Conservation (phyloP, 345 rosid genomes). For the Alliaria petiolata region DNA sequence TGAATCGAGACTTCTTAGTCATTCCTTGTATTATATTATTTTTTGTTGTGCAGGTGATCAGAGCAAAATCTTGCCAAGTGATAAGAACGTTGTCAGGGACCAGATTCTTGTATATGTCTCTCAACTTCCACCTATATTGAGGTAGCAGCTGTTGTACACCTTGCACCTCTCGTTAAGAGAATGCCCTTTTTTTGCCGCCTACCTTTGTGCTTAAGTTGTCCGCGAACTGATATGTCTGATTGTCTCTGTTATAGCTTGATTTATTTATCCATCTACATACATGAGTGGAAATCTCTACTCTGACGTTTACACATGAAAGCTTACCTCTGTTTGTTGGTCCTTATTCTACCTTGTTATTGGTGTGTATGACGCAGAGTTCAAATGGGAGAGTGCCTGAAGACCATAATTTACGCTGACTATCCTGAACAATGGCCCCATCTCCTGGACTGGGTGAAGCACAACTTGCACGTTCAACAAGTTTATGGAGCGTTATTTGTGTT, state of each 20-base stretch:
- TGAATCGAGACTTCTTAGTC: neutral
- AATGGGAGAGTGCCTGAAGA: slow-evolving; percentile 97
- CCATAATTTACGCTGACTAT: slow-evolving; percentile 89
- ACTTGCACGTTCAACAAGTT: slow-evolving; percentile 86
- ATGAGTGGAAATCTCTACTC: neutral
- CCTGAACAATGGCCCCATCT: slow-evolving; percentile 99
- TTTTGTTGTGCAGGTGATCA: slow-evolving; percentile 50
- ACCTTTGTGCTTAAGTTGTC: neutral
- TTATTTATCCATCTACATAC: neutral
- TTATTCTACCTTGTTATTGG: slow-evolving; percentile 3
- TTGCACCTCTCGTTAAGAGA: slow-evolving; percentile 1
- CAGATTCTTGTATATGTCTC: slow-evolving; percentile 77
- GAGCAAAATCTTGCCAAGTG: slow-evolving; percentile 57
- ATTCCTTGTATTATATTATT: neutral
- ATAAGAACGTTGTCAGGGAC: slow-evolving; percentile 75
- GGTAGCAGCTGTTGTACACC: slow-evolving; percentile 44
- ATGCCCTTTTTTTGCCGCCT: neutral
- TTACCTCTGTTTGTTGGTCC: neutral
- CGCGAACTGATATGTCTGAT: neutral
- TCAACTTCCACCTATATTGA: slow-evolving; percentile 84
- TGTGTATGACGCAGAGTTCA: slow-evolving; percentile 63
- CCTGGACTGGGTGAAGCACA: slow-evolving; percentile 84
- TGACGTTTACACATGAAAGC: neutral
- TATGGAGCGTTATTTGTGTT: slow-evolving; percentile 84
- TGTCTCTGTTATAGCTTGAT: neutral